Conservation (phyloP, 805 yeast genomes). For the Metschnikowia henanensis region DNA sequence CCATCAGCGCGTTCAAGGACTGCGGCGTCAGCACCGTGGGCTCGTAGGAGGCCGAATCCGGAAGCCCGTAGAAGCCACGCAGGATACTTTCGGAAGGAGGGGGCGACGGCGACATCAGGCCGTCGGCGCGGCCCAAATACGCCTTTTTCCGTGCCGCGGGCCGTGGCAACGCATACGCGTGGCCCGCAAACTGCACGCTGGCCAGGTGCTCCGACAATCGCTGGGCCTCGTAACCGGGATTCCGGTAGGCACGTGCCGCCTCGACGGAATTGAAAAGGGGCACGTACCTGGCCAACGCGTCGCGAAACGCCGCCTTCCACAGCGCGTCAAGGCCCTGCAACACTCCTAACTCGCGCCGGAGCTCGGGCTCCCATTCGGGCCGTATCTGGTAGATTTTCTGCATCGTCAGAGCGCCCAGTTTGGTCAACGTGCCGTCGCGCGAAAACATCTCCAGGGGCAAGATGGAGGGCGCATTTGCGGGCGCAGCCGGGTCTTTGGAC, state of each 20-base stretch:
- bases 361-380: conserved; percentile 38
- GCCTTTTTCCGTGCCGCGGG: neutral
- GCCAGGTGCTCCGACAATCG: conserved; percentile 37
- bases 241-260: conserved; percentile 22
- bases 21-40: conserved; percentile 6
- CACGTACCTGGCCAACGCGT: conserved; percentile 31
- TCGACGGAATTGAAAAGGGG: conserved; percentile 30
- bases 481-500: too few species aligned
- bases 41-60: neutral
- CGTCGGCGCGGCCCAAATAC: neutral
- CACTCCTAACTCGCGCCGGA: conserved; percentile 26
- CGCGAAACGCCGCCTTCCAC: conserved; percentile 32
- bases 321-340: conserved; percentile 27
- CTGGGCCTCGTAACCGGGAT: conserved; percentile 31
- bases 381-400: conserved; percentile 24
- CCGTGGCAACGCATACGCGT: conserved; percentile 5
- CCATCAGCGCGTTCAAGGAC: conserved; percentile 8
- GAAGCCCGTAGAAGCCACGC: neutral
- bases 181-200: conserved; percentile 41
- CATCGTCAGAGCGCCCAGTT: conserved; percentile 27
- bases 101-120: conserved; percentile 4
- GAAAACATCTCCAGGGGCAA: conserved; percentile 21
- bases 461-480: neutral
- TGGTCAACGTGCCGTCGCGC: conserved; percentile 32
- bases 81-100: conserved; percentile 1